phyloP scores from a whole-genome alignment of 2,329 filamentous ascomycete species.

The Monilinia laxa region DNA sequence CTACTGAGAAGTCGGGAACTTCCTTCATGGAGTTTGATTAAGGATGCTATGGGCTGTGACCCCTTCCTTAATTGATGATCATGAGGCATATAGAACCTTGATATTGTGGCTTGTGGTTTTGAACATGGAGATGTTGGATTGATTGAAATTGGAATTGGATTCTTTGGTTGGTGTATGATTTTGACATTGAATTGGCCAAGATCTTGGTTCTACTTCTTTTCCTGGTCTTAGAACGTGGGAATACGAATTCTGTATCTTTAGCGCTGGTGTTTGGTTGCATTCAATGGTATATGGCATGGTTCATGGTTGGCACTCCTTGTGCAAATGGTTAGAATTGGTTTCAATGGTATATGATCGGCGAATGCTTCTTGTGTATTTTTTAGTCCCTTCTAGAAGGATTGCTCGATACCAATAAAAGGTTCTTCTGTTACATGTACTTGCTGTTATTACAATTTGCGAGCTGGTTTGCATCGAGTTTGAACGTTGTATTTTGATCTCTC shows the following conservation, averaged over 20 bases:
- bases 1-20: constrained; percentile 9
- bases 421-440: neutral
- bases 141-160: neutral
- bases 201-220: neutral
- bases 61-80: constrained; percentile 4
- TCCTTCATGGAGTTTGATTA: constrained; percentile 12
- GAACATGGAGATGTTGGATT: neutral
- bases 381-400: neutral
- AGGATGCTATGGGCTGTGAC: neutral
- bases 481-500: neutral
- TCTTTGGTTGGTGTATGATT: neutral
- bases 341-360: neutral
- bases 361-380: neutral
- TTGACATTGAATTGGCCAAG: neutral
- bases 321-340: neutral
- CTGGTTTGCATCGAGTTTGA: neutral
- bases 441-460: neutral
- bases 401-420: neutral
- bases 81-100: constrained; percentile 16
- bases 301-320: neutral
- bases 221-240: neutral
- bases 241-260: constrained; percentile 4
- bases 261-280: constrained; percentile 14
- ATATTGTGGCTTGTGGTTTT: constrained; percentile 6
- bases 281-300: neutral